A percentile compares a stretch with the other conserved stretches of the same genome.
Evolutionary conservation across 306 rosid genomes (phyloP).

Genomic region (Quercus gilva): DNA sequence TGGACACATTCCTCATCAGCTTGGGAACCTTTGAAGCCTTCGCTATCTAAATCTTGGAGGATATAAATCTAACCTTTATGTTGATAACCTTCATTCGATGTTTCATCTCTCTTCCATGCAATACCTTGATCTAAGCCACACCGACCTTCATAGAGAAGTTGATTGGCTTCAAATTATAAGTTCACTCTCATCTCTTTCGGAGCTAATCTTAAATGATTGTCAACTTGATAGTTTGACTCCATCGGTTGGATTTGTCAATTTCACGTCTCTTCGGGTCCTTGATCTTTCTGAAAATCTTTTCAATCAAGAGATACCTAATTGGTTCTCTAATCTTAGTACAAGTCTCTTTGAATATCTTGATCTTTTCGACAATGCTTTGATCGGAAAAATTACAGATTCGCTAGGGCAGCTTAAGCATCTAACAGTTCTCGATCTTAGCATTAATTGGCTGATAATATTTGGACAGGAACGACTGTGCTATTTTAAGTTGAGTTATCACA

Average conservation of each 20-base stretch:
- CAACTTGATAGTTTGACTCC: background rate
- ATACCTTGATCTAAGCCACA: background rate
- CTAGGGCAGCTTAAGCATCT: background rate
- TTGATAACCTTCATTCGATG: background rate
- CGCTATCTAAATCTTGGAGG: background rate
- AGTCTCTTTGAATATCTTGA: background rate
- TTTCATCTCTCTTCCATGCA: background rate
- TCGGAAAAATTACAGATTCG: background rate
- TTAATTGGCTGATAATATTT: background rate
- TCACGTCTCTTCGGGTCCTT: background rate
- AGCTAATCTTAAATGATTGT: background rate
- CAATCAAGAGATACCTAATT: background rate
- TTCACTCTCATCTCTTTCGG: slow-evolving; percentile 1
- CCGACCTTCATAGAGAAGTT: background rate
- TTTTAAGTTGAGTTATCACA: background rate
- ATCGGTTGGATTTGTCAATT: background rate
- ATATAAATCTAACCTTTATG: rapidly evolving
- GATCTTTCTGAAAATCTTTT: background rate
- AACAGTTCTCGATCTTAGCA: rapidly evolving
- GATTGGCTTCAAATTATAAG: slow-evolving; percentile 12
- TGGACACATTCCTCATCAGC: slow-evolving; percentile 1
- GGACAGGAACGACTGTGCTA: background rate
- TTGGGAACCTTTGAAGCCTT: slow-evolving; percentile 16
- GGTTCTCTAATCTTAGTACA: background rate
- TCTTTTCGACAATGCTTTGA: background rate